Conservation (phyloP, 352 stramenopile species). For the Phytopythium boreale region DNA sequence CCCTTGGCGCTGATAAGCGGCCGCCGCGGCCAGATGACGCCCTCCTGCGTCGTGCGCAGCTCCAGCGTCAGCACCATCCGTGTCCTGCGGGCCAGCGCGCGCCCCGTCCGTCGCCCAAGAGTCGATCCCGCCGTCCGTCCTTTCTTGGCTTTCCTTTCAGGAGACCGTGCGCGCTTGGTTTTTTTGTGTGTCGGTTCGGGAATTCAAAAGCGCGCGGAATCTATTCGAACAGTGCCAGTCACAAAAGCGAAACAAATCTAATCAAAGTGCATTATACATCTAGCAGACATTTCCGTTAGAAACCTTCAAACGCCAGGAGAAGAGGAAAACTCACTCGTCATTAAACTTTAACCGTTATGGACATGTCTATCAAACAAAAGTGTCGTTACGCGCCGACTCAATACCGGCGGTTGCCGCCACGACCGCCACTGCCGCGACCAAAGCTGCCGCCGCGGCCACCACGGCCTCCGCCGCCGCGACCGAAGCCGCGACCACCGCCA, state of each 20-base stretch:
- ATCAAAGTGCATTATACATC: too few relatives aligned
- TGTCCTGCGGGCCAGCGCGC: not conserved
- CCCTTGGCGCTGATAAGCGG: slow-evolving; percentile 67
- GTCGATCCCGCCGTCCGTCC: not conserved
- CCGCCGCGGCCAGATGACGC: slow-evolving; percentile 71
- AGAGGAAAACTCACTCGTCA: not conserved
- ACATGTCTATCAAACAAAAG: slow-evolving; percentile 6
- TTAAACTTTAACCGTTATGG: not conserved
- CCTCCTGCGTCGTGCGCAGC: slow-evolving; percentile 63
- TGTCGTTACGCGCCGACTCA: slow-evolving; percentile 7
- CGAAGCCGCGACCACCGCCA: slow-evolving; percentile 27
- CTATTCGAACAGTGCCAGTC: not conserved
- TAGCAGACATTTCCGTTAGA: not conserved
- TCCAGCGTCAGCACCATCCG: slow-evolving; percentile 64
- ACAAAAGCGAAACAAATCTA: not conserved
- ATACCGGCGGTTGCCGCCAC: slow-evolving; percentile 22
- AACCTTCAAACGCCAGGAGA: not conserved
- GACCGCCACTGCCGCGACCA: slow-evolving; percentile 24
- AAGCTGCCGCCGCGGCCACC: slow-evolving; percentile 25
- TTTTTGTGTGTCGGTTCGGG: not conserved
- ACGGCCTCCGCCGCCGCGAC: slow-evolving; percentile 29
- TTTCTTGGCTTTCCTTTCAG: not conserved
- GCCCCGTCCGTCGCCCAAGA: not conserved
- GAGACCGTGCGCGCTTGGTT: not conserved
- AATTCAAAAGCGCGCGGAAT: slow-evolving; percentile 1